Conservation (phyloP, 2,329 filamentous ascomycete genomes). For the Ophiocordyceps camponoti-leonardi region DNA sequence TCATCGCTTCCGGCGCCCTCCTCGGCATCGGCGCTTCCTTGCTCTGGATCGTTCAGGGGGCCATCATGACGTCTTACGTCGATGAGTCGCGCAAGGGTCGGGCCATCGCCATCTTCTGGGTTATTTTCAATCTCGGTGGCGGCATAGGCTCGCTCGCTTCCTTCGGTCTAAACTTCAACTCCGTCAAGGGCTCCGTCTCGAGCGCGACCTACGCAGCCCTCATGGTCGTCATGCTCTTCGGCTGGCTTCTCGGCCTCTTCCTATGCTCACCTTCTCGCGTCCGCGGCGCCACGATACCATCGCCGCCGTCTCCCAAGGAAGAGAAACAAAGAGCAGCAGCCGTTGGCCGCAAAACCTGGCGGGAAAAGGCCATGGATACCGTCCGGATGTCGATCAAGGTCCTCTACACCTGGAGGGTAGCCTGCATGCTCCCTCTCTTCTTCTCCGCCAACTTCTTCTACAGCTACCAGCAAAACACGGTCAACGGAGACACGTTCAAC, state of each 20-base stretch:
- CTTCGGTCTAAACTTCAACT: slow-evolving; percentile 20
- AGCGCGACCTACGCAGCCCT: slow-evolving; percentile 32
- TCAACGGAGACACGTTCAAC: slow-evolving; percentile 36
- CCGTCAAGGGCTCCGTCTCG: slow-evolving; percentile 23
- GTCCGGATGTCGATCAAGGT: slow-evolving; percentile 18
- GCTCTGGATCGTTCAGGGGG: slow-evolving; percentile 27
- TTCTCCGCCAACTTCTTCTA: slow-evolving; percentile 38
- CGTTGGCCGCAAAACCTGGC: slow-evolving; percentile 3
- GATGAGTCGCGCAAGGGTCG: slow-evolving; percentile 18
- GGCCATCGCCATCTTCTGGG: slow-evolving; percentile 25
- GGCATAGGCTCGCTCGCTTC: slow-evolving; percentile 22
- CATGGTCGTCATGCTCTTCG: slow-evolving; percentile 28
- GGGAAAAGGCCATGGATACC: slow-evolving; percentile 16
- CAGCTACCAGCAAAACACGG: slow-evolving; percentile 36
- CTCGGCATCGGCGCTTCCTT: slow-evolving; percentile 27
- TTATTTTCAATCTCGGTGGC: slow-evolving; percentile 29
- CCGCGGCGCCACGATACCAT: slow-evolving; percentile 10
- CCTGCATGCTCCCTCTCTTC: slow-evolving; percentile 32
- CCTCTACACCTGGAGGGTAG: slow-evolving; percentile 24
- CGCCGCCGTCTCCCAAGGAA: too few species aligned
- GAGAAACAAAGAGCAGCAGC: slow-evolving; percentile 11
- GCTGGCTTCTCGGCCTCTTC: slow-evolving; percentile 27
- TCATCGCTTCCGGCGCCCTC: slow-evolving; percentile 25
- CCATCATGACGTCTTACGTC: slow-evolving; percentile 28
- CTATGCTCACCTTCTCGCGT: slow-evolving; percentile 29